A percentile compares a stretch with the other conserved stretches of the same genome.
These are phyloP conservation scores for Bruguiera gymnorhiza DNA, from an alignment of 345 rosid genomes.

Conservation along the genomic window DNA sequence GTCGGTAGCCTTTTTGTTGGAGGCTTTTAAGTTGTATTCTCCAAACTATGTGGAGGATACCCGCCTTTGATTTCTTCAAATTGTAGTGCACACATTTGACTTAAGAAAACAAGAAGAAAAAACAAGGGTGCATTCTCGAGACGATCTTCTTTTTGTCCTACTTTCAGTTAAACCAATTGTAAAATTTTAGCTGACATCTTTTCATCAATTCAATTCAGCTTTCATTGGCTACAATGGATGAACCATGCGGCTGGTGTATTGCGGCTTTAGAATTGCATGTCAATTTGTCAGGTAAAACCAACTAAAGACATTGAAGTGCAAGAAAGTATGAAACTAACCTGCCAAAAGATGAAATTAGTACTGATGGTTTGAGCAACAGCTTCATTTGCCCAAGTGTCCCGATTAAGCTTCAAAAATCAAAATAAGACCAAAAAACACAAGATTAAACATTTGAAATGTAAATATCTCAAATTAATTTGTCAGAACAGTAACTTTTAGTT, in stretches of 20 bases:
- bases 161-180: background rate
- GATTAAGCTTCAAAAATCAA: slow-evolving; percentile 69
- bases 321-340: slow-evolving; percentile 44
- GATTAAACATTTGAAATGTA: background rate
- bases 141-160: background rate
- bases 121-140: too few species aligned
- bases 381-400: slow-evolving; percentile 99
- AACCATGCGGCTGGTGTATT: background rate
- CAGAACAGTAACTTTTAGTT: background rate
- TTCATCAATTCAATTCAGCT: too few species aligned
- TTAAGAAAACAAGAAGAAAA: too few species aligned
- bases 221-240: background rate
- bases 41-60: too few species aligned
- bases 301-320: background rate
- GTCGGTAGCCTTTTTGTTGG: too few species aligned
- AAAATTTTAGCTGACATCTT: too few species aligned
- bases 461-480: slow-evolving; percentile 2
- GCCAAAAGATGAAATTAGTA: slow-evolving; percentile 95
- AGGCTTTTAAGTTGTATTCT: too few species aligned
- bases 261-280: background rate
- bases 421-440: slow-evolving; percentile 10
- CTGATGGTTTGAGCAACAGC: slow-evolving; percentile 84
- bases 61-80: too few species aligned
- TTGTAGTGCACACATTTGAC: too few species aligned
- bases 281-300: background rate